Evolutionary conservation across 208 protist genomes (phyloP).

Genomic region (Crithidia acanthocephali): DNA sequence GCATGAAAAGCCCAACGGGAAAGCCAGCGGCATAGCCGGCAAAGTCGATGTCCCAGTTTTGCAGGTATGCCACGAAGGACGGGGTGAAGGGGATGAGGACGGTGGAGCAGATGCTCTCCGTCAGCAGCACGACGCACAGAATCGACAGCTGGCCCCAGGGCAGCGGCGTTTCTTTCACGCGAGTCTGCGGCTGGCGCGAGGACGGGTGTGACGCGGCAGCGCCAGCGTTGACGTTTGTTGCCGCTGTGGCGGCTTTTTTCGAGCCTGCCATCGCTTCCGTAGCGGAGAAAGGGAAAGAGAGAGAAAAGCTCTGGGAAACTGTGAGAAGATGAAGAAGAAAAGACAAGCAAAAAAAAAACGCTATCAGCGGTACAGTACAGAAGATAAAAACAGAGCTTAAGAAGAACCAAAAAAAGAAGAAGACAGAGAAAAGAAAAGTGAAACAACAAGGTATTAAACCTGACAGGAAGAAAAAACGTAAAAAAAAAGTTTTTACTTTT

Average conservation of each 20-base stretch:
- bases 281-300: no score
- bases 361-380: not conserved
- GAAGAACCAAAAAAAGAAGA: slow-evolving; percentile 1
- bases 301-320: no score
- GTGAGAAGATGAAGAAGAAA: no score
- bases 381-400: not conserved
- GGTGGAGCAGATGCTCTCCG: slow-evolving; percentile 74
- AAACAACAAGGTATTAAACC: no score
- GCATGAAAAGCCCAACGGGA: slow-evolving; percentile 81
- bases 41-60: slow-evolving; percentile 36
- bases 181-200: not conserved
- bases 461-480: not conserved
- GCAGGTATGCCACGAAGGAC: slow-evolving; percentile 60
- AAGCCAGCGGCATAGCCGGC: slow-evolving; percentile 70
- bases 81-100: slow-evolving; percentile 83
- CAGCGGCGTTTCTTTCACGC: slow-evolving; percentile 58
- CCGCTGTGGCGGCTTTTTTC: not conserved
- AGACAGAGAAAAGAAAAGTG: not conserved
- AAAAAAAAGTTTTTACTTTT: not conserved
- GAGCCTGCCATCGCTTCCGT: not conserved
- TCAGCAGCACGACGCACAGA: slow-evolving; percentile 70
- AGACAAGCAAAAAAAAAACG: not conserved
- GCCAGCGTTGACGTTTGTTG: not conserved
- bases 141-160: slow-evolving; percentile 61
- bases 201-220: not conserved